Evolutionary conservation across 805 yeast genomes (phyloP), one percentile per base, ranked within the genome.

Genomic region (Yamadazyma insecticola): DNA sequence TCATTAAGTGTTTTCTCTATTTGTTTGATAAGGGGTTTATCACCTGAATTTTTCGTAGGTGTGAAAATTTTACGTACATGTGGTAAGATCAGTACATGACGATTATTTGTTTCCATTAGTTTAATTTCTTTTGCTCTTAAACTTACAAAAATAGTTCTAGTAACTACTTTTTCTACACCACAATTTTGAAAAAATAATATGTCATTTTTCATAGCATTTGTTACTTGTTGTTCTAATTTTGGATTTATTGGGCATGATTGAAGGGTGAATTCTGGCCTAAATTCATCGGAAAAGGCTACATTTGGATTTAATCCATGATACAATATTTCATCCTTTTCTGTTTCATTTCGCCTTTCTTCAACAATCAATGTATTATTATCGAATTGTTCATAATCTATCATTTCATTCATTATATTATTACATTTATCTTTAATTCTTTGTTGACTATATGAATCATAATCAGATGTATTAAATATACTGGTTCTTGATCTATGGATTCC

Each of bases 211-310:
- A 76, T 76, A 10, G 76, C 55, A 20, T 51, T 51, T 10, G 65
- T 48, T 8, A 76, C 63, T 31, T 66, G 72, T 6, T 62, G 51
- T 38, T 76, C 81, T 6, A 75, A 50, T 34, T 74, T 73, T 10
- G 70, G 62, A 13, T 63, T 56, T 11, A 65, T 52, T 1, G 78
- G 79, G 44, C 78, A 72, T 7, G 78, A 74, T 48, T 76, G 83
- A 16, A 74, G 38, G 10, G 57, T 50, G 42, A 67, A 74, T 41
- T 74, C 79, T 0, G 77, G 73, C 24, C 76, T 48, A 40, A 62
- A 74, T 36, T 71, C 74, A 16, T 72, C 74, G 4, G 66, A 51
- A 41, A 65, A 74, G 4, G 69, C 70, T 7, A 63, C 63, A 32
- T 43, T 53, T 1, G 68, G 62, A 5, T 50, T 36, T n/a, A n/a